Conservation (phyloP, 139 green algal species). For the Chlorella sorokiniana region DNA sequence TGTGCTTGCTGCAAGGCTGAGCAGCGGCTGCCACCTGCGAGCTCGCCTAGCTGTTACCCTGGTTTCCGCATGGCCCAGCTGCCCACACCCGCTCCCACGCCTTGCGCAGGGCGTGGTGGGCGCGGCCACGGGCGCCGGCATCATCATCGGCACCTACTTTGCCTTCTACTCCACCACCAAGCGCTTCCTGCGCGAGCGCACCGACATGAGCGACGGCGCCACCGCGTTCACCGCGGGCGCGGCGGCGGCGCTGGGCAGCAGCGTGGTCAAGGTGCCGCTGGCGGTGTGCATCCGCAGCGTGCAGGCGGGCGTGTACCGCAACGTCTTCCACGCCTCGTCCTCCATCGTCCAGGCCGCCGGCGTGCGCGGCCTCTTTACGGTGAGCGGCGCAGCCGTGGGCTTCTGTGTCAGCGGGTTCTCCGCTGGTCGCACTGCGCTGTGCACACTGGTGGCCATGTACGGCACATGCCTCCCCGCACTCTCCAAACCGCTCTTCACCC, state of each 20-base stretch:
- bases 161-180: conserved; percentile 83
- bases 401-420: background rate
- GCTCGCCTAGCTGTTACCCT: no score
- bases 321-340: conserved; percentile 70
- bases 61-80: no score
- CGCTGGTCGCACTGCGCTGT: no score
- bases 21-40: no score
- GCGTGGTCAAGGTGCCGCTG: conserved; percentile 87
- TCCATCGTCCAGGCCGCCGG: conserved; percentile 72
- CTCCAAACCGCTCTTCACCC: background rate
- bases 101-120: conserved; percentile 75
- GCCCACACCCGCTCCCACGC: no score
- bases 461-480: no score
- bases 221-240: conserved; percentile 79
- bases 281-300: conserved; percentile 91
- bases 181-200: conserved; percentile 53
- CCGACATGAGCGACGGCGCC: conserved; percentile 49
- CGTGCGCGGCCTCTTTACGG: conserved; percentile 75
- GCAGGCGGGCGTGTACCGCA: conserved; percentile 85
- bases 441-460: no score
- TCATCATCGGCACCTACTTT: conserved; percentile 96
- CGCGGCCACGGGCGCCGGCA: conserved; percentile 88
- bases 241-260: conserved; percentile 75
- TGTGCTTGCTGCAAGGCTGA: no score
- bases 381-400: background rate